These are phyloP conservation scores for Mallotus repandus DNA, from an alignment of 441 rosid species.

Conservation along the genomic window DNA sequence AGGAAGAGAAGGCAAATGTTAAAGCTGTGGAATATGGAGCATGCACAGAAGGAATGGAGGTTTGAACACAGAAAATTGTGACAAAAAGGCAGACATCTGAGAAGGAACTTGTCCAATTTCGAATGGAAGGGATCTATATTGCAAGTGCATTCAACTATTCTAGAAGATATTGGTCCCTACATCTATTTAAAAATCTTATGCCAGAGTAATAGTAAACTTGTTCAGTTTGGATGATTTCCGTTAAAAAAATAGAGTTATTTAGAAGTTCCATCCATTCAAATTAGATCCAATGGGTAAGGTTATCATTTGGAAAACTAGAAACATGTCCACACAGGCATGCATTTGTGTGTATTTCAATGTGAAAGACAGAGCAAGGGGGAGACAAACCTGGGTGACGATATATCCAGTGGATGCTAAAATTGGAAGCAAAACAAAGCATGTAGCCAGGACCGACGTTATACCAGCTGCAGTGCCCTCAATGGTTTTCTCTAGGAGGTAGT, in stretches of 20 bases:
- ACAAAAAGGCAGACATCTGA: not conserved
- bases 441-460: constrained; percentile 75
- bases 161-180: not conserved
- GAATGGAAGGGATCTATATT: not conserved
- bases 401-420: constrained; percentile 85
- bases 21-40: not conserved
- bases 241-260: not conserved
- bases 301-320: not conserved
- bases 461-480: constrained; percentile 99
- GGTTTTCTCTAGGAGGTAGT: constrained; percentile 69
- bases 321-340: not conserved
- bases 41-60: not conserved
- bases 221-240: not conserved
- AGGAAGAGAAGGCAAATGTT: not conserved
- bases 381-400: constrained; percentile 59
- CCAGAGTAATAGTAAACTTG: not conserved
- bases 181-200: not conserved
- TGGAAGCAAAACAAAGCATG: constrained; percentile 81
- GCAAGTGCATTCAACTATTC: not conserved
- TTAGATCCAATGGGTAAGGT: not conserved
- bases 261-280: not conserved
- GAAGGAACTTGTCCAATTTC: not conserved
- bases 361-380: constrained; percentile 22
- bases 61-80: not conserved
- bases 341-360: not conserved